Evolutionary conservation across 106 monocot genomes (phyloP), one percentile per base, ranked within the genome.

Genomic region (Dioscorea alata): DNA sequence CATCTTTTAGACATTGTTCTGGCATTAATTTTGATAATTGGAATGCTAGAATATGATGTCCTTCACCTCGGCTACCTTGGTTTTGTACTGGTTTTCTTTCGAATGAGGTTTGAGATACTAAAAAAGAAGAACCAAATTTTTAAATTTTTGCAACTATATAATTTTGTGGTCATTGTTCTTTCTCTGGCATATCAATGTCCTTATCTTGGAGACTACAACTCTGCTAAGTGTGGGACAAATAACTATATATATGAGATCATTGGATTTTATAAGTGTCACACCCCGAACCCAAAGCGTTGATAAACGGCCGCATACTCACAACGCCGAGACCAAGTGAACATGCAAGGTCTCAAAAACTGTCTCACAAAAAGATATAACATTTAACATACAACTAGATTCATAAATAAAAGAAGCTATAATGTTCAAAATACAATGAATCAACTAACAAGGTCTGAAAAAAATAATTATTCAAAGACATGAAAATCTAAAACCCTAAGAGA

Each of bases 131-230:
- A 97, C 57, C 80, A 86, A 77, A 89, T 97, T 65, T 97, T 97
- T 66, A 89, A 71, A 70, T 92, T 78, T 67, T 65, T 97, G 82
- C 89, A 92, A 49, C 84, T 92, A 50, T 97, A 97, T 69, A 97
- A 97, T 81, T 87, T 97, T 82, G 71, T 74, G 7, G 74, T 97
- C 21, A 92, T 97, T 75, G 84, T 92, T 67, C 92, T 97, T 61
- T 92, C 96, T 57, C 89, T 97, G 57, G 96, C 84, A 4, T 97
- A 92, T 81, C 96, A 97, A 80, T 97, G 86, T 82, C 96, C 96
- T 66, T 97, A 78, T 71, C 35, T 97, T 9, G 96, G 96, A 52
- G 73, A 76, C 50, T 89, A 84, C 63, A 84, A 78, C 62, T 75
- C 89, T 25, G 83, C 83, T 9, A 86, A 88, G 68, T 91, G 91